Evolutionary conservation across 2,329 filamentous ascomycete species (phyloP).

Genomic region (Cryphonectria naterciae): DNA sequence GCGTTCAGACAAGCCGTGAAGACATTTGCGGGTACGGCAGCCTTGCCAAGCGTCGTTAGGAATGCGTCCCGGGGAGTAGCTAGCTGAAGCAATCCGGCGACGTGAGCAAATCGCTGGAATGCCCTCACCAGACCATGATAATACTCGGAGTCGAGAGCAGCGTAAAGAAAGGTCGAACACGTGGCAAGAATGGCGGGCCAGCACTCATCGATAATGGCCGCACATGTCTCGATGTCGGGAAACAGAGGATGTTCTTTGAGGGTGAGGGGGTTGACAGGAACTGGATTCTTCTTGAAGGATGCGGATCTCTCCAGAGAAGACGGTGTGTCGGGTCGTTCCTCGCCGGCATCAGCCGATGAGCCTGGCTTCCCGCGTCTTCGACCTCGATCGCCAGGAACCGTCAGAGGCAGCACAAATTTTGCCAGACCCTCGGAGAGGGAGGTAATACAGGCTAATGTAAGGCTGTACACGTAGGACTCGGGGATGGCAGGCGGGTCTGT

Average conservation of each 20-base stretch:
- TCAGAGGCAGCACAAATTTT: slow-evolving; percentile 89
- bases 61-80: slow-evolving; percentile 91
- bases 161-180: slow-evolving; percentile 93
- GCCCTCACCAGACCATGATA: slow-evolving; percentile 91
- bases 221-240: slow-evolving; percentile 74
- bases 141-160: slow-evolving; percentile 88
- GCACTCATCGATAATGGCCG: slow-evolving; percentile 83
- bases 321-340: slow-evolving; percentile 43
- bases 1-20: slow-evolving; percentile 63
- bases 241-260: slow-evolving; percentile 74
- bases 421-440: slow-evolving; percentile 90
- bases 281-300: slow-evolving; percentile 74
- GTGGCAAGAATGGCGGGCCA: slow-evolving; percentile 96
- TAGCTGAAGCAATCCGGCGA: slow-evolving; percentile 84
- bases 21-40: slow-evolving; percentile 84
- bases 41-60: slow-evolving; percentile 89
- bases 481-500: slow-evolving; percentile 80
- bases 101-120: slow-evolving; percentile 94
- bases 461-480: slow-evolving; percentile 90
- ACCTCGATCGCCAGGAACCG: slow-evolving; percentile 74
- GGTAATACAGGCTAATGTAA: slow-evolving; percentile 87
- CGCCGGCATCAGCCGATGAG: slow-evolving; percentile 36
- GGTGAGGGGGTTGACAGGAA: slow-evolving; percentile 82
- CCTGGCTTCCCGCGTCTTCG: slow-evolving; percentile 53
- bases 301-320: slow-evolving; percentile 60